Base-by-base conservation (phyloP, 371 early-diverging fungal species). In the Mortierella sp. region DNA sequence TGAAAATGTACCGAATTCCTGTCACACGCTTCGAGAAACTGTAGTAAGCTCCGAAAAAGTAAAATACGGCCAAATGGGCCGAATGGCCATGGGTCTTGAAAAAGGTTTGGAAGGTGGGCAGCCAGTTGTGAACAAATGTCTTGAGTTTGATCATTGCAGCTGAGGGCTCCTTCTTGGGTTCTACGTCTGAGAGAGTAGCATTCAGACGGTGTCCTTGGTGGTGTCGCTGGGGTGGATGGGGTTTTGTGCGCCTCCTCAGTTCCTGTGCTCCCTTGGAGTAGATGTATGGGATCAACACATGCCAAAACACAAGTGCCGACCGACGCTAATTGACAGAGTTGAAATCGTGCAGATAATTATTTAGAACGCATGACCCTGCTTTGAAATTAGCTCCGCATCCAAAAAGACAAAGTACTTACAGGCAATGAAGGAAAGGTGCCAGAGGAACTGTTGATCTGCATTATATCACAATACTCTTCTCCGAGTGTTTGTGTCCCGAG, bases 391-490 rank as follows among this genome's bases (percentile, higher is more conserved):
- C 31, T 67, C 28, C 43, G 53, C 31, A 76, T 77, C 24, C n/a
- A 24, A 26, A 51, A 19, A 43, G 19, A 44, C 59, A 61, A 34
- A 40, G 43, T 31, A 57, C 88, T 80, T 90, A 93, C 93, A 59
- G 89, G 48, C 5, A 89, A 51, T 5, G 91, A 84, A 43, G 94
- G 93, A 79, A 86, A 91, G 4, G 91, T 89, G 28, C 90, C 86
- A 3, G 89, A 78, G 1, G 81, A 81, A 50, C 88, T 82, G 69
- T 88, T 90, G 54, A 93, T 87, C 78, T 95, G 97, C 76, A 95
- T 88, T 48, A 97, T 93, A 78, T 96, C 97, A 81, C 97, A 97
- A 82, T 97, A 97, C 83, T 97, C 98, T 81, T 98, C 98, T 40
- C 98, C 98, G 44, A 98, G 83, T 0, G 98, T 97, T 81, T 95